Percentiles rank a stretch among this genome's conserved stretches.
phyloP scores from a whole-genome alignment of 768 basidiomycete genomes.

The Cubamyces sp. region DNA sequence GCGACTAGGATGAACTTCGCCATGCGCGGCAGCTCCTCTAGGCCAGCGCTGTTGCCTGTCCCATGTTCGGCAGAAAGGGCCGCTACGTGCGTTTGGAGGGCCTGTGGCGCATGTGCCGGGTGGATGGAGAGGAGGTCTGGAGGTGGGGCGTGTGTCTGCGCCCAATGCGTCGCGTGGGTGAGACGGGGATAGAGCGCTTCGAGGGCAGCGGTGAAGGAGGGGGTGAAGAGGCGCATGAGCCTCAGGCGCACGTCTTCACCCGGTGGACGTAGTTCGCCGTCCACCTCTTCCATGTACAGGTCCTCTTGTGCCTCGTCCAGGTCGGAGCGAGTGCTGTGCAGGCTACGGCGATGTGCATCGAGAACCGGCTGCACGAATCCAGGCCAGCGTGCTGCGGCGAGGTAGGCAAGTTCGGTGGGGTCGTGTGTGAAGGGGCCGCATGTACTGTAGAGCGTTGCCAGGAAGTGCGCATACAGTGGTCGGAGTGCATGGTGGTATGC shows the following conservation, averaged over 20 bases:
- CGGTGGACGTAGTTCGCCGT: constrained; percentile 42
- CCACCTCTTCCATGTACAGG: constrained; percentile 19
- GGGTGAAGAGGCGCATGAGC: constrained; percentile 62
- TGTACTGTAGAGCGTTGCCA: constrained; percentile 57
- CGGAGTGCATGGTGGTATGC: constrained; percentile 59
- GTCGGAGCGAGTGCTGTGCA: constrained; percentile 22
- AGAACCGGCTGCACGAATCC: constrained; percentile 74
- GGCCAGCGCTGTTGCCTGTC: constrained; percentile 20
- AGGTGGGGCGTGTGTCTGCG: constrained; percentile 51
- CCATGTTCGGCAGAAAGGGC: constrained; percentile 4
- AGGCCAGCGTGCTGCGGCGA: constrained; percentile 81
- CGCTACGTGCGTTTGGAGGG: constrained; percentile 10
- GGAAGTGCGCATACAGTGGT: constrained; percentile 67
- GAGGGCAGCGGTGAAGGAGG: constrained; percentile 62
- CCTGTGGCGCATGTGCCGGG: constrained; percentile 32
- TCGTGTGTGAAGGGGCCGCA: constrained; percentile 70
- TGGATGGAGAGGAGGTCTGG: constrained; percentile 40
- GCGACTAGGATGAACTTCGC: constrained; percentile 78
- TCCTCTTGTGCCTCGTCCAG: constrained; percentile 28
- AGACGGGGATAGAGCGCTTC: constrained; percentile 71
- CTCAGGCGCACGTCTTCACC: constrained; percentile 68
- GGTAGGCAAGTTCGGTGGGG: constrained; percentile 71
- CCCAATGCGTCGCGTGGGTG: constrained; percentile 69
- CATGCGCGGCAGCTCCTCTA: constrained; percentile 58
- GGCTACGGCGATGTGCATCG: constrained; percentile 38